These are phyloP conservation scores for Metschnikowia picachoensis DNA, from an alignment of 805 yeast species.

Conservation along the genomic window DNA sequence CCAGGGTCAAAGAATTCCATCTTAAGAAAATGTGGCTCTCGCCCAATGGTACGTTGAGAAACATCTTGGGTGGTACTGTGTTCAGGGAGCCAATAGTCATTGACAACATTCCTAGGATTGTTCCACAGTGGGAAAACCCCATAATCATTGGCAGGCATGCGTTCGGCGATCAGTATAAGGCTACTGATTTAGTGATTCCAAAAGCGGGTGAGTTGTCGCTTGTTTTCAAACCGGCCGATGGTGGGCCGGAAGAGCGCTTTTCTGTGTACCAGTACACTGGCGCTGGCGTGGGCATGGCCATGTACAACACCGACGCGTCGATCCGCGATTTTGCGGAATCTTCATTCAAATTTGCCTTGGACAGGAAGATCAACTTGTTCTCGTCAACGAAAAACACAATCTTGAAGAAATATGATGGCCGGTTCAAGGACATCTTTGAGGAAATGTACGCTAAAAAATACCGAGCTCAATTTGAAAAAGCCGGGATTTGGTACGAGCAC, in stretches of 20 bases:
- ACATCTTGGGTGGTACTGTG: conserved; percentile 77
- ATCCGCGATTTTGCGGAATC: conserved; percentile 76
- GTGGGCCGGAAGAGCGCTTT: conserved; percentile 44
- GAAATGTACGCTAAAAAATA: conserved; percentile 58
- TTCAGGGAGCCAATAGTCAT: conserved; percentile 82
- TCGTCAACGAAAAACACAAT: conserved; percentile 78
- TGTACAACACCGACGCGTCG: conserved; percentile 81
- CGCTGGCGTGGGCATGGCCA: conserved; percentile 73
- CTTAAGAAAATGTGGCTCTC: conserved; percentile 82
- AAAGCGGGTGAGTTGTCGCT: conserved; percentile 65
- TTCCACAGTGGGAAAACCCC: conserved; percentile 79
- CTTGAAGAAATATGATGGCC: conserved; percentile 76
- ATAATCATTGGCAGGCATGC: conserved; percentile 86
- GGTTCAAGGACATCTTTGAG: conserved; percentile 77
- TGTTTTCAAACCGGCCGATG: conserved; percentile 61
- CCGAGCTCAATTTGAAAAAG: conserved; percentile 51
- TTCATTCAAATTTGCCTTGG: conserved; percentile 70
- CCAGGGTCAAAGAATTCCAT: conserved; percentile 68
- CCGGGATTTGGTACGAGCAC: conserved; percentile 71
- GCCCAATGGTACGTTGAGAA: conserved; percentile 82
- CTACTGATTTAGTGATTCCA: conserved; percentile 66
- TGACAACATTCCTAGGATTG: conserved; percentile 70
- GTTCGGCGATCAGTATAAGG: conserved; percentile 80
- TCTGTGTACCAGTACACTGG: conserved; percentile 62
- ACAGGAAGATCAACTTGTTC: conserved; percentile 59